These are phyloP conservation scores for Trifolium dubium DNA, from an alignment of 306 rosid genomes.

Conservation along the genomic window DNA sequence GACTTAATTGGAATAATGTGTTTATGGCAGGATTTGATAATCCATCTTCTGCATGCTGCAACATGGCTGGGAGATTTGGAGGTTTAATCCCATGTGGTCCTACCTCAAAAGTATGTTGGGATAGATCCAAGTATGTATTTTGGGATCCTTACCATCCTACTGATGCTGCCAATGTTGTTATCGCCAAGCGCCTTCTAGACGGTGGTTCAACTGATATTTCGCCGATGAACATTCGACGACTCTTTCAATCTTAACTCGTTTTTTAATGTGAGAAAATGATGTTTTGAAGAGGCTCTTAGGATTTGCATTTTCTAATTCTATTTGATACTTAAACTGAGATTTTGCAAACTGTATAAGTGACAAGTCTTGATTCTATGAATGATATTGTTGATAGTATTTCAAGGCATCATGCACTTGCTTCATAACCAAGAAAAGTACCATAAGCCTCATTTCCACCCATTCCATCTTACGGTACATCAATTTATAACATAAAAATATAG, in stretches of 20 bases:
- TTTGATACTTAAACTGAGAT: not conserved
- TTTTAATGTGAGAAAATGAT: not conserved
- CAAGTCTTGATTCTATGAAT: not conserved
- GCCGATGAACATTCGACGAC: conserved; percentile 57
- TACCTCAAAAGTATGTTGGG: conserved; percentile 57
- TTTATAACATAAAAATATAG: too few relatives aligned
- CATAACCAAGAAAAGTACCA: not conserved
- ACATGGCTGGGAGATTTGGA: conserved; percentile 61
- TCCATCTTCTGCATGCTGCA: conserved; percentile 61
- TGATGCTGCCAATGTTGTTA: conserved; percentile 62
- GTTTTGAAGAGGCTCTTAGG: not conserved
- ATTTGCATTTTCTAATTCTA: conserved; percentile 5
- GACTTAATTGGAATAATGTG: not conserved
- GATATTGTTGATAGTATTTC: conserved; percentile 8
- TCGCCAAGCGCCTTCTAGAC: conserved; percentile 57
- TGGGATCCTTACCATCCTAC: conserved; percentile 80
- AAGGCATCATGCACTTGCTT: conserved; percentile 1
- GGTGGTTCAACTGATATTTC: conserved; percentile 52
- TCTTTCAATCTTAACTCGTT: conserved; percentile 37
- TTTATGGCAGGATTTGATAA: conserved; percentile 60
- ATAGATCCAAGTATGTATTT: conserved; percentile 64
- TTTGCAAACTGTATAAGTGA: not conserved
- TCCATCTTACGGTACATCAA: not conserved
- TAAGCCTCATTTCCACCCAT: not conserved
- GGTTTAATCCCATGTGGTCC: conserved; percentile 69